A percentile compares a stretch with the other conserved stretches of the same genome.
These are phyloP conservation scores for Tephrocybe rancida DNA, from an alignment of 768 basidiomycete species.

Conservation along the genomic window DNA sequence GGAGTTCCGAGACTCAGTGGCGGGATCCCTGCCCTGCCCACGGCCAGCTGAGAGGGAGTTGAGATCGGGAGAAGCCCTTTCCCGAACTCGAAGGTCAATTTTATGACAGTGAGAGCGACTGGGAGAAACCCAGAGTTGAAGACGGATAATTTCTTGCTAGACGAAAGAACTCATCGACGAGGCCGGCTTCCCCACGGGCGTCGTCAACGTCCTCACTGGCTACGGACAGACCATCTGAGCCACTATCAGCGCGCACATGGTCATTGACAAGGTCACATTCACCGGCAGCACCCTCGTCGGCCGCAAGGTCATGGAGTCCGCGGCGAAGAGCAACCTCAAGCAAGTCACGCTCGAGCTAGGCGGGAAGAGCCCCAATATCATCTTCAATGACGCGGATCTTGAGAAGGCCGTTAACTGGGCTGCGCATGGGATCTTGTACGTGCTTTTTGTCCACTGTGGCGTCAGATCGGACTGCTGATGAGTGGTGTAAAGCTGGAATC, in stretches of 20 bases:
- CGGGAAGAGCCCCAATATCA: conserved; percentile 65
- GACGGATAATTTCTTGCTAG: too few relatives aligned
- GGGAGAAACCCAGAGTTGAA: too few relatives aligned
- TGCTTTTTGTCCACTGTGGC: conserved; percentile 8
- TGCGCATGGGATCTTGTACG: conserved; percentile 68
- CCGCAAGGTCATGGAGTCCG: conserved; percentile 72
- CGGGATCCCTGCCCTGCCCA: too few relatives aligned
- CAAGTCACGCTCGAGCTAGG: conserved; percentile 77
- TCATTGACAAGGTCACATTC: conserved; percentile 62
- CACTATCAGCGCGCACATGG: conserved; percentile 70
- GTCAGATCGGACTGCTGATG: background rate
- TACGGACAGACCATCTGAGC: conserved; percentile 70
- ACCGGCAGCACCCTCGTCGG: conserved; percentile 71
- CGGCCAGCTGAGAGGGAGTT: too few relatives aligned
- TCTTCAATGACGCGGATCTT: conserved; percentile 67
- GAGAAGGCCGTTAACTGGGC: conserved; percentile 71
- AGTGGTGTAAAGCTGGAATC: conserved; percentile 53
- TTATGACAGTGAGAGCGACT: too few relatives aligned
- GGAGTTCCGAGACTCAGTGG: too few relatives aligned
- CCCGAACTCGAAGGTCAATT: too few relatives aligned
- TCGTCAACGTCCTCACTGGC: conserved; percentile 76
- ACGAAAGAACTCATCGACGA: conserved; percentile 54
- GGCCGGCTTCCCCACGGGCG: conserved; percentile 80
- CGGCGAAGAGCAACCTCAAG: conserved; percentile 79
- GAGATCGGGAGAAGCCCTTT: too few relatives aligned